phyloP scores from a whole-genome alignment of 768 basidiomycete genomes.

The Amanita pseudoporphyria region DNA sequence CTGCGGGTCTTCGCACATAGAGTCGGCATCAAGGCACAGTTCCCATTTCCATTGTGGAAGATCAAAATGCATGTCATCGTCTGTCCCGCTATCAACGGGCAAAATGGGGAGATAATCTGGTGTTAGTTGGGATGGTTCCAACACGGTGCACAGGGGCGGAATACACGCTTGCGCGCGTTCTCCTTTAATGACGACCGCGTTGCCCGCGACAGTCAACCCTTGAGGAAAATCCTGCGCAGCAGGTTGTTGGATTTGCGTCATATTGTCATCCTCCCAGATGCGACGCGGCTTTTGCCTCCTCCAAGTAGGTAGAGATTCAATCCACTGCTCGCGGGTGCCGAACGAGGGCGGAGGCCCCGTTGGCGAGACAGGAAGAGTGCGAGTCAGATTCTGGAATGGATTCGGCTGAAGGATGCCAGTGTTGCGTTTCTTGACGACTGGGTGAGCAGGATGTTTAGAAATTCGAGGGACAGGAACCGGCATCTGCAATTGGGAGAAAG shows the following conservation, averaged over 20 bases:
- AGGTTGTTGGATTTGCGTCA: constrained; percentile 16
- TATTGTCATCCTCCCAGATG: constrained; percentile 51
- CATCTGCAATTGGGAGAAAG: constrained; percentile 50
- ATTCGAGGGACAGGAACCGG: constrained; percentile 74
- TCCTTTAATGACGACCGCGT: constrained; percentile 83
- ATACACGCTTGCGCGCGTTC: constrained; percentile 73
- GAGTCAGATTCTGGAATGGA: constrained; percentile 44
- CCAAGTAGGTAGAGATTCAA: constrained; percentile 62
- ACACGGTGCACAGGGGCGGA: constrained; percentile 53
- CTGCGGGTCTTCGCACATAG: constrained; percentile 22
- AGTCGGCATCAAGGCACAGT: constrained; percentile 23
- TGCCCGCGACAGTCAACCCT: constrained; percentile 70
- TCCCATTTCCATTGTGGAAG: constrained; percentile 5
- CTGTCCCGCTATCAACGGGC: constrained; percentile 23
- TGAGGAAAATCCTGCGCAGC: constrained; percentile 50
- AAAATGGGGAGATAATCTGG: constrained; percentile 10
- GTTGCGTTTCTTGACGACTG: constrained; percentile 51
- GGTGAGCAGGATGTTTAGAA: constrained; percentile 49
- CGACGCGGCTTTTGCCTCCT: constrained; percentile 57
- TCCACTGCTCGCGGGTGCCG: constrained; percentile 65
- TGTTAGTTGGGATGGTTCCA: constrained; percentile 5
- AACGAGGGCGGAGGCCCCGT: constrained; percentile 55
- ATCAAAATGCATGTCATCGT: constrained; percentile 37
- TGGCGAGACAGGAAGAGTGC: constrained; percentile 50
- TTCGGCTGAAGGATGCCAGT: constrained; percentile 34